Evolutionary conservation across 2,329 filamentous ascomycete genomes (phyloP).

Genomic region (Penicillium brevicompactum): DNA sequence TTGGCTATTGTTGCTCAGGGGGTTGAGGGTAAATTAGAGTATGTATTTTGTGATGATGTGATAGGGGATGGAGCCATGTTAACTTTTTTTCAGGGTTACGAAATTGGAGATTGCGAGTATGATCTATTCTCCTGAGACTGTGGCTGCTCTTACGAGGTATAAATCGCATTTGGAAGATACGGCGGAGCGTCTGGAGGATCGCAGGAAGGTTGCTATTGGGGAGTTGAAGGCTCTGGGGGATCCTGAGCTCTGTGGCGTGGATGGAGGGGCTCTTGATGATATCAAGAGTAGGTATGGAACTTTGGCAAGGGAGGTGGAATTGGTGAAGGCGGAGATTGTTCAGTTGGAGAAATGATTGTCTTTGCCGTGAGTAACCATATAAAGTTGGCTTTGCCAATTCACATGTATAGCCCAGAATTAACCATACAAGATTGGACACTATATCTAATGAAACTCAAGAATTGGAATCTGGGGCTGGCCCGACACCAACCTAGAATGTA

Average conservation of each 20-base stretch:
- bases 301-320: conserved; percentile 41
- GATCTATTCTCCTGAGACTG: conserved; percentile 42
- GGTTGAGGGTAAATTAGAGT: conserved; percentile 42
- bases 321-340: conserved; percentile 34
- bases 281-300: conserved; percentile 42
- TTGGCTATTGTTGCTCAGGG: conserved; percentile 41
- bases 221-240: conserved; percentile 40
- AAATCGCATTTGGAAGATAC: conserved; percentile 34
- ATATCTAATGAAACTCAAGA: too few relatives aligned
- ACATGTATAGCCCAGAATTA: too few relatives aligned
- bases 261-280: conserved; percentile 33
- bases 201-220: conserved; percentile 28
- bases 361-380: neutral
- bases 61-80: neutral
- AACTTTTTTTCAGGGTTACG: conserved; percentile 31
- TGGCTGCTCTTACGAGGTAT: conserved; percentile 36
- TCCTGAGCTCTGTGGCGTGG: conserved; percentile 20
- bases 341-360: conserved; percentile 15
- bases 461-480: too few relatives aligned
- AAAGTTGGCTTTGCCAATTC: too few relatives aligned
- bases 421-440: too few relatives aligned
- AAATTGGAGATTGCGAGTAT: conserved; percentile 39
- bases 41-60: conserved; percentile 14
- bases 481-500: too few relatives aligned
- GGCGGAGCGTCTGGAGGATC: conserved; percentile 33